Conservation (phyloP, 78 protist genomes). For the Emiliania huxleyi region DNA sequence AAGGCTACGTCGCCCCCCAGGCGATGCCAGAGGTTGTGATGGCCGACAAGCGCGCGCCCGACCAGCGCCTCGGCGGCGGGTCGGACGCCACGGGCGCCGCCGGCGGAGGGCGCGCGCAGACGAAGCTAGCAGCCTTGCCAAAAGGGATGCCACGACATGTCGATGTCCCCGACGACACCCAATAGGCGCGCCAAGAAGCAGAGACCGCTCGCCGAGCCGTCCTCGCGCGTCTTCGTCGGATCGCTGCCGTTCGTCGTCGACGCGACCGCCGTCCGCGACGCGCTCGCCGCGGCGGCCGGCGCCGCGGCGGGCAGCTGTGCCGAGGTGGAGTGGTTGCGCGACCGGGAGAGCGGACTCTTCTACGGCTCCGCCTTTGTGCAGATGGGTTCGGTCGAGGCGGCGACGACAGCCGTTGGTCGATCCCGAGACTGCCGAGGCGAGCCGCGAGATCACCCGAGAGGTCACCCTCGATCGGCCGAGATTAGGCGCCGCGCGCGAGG, state of each 20-base stretch:
- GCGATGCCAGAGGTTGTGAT: not conserved
- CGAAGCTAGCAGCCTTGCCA: too few species aligned
- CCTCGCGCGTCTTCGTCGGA: not conserved
- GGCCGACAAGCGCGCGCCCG: too few species aligned
- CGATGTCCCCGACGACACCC: too few species aligned
- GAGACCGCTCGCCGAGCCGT: not conserved
- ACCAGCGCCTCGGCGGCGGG: too few species aligned
- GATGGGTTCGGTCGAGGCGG: not conserved
- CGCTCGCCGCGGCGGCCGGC: not conserved
- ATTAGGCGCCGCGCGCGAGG: not conserved
- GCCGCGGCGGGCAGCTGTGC: not conserved
- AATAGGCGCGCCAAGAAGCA: too few species aligned
- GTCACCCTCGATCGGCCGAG: too few species aligned
- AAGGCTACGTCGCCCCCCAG: not conserved
- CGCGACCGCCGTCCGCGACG: not conserved
- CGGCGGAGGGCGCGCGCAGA: too few species aligned
- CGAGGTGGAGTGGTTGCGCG: not conserved
- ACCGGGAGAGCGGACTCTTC: not conserved
- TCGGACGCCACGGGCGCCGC: too few species aligned
- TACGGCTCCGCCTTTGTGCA: not conserved
- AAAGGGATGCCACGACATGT: too few species aligned
- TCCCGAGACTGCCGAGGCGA: too few species aligned
- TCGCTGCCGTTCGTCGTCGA: not conserved
- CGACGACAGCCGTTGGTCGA: not conserved
- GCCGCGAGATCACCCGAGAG: too few species aligned